Base-by-base conservation (phyloP, 495 filamentous ascomycete genomes). In the Talaromyces nanjingensis region DNA sequence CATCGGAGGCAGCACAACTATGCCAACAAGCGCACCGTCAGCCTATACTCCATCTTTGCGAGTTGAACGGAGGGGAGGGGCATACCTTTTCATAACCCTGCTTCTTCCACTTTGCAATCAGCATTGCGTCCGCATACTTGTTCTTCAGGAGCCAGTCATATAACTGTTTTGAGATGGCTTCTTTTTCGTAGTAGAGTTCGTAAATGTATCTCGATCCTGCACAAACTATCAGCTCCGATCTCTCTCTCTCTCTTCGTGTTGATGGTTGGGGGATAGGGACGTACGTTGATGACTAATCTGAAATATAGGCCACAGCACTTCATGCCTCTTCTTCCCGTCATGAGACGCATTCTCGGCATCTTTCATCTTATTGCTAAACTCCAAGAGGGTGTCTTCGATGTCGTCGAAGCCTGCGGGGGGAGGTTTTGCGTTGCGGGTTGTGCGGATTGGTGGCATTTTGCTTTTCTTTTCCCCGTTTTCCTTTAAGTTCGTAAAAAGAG, bases 41-140 rank as follows among this genome's bases (percentile, higher is more conserved):
- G 31, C 27, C n/a, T n/a, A n/a, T n/a, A n/a, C n/a, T n/a, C n/a
- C n/a, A n/a, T n/a, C n/a, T n/a, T n/a, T n/a, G n/a, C n/a, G n/a
- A n/a, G n/a, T n/a, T n/a, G n/a, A n/a, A n/a, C n/a, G n/a, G n/a
- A n/a, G n/a, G n/a, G n/a, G 42, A 37, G 29, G 31, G 59, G 58
- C 81, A 56, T 76, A 91, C 90, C 86, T 98, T 97, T 77, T 98
- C 94, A 76, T 99, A 99, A 22, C 94, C 96, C 70, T 93, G 89
- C 78, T 98, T 99, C 84, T 99, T 99, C 94, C 94, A 99, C 78
- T 99, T 98, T 16, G 94, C 94, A 71, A 99, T 98, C 66, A 99
- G 78, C 74, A 89, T 93, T 20, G 89, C 85, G 79, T 99, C 94
- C 9, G 91, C 94, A 74, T 99, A 98, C 56, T 87, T 87, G 73